Base-by-base conservation (phyloP, 2,329 filamentous ascomycete genomes). In the Chrysosporium keratinophilum region DNA sequence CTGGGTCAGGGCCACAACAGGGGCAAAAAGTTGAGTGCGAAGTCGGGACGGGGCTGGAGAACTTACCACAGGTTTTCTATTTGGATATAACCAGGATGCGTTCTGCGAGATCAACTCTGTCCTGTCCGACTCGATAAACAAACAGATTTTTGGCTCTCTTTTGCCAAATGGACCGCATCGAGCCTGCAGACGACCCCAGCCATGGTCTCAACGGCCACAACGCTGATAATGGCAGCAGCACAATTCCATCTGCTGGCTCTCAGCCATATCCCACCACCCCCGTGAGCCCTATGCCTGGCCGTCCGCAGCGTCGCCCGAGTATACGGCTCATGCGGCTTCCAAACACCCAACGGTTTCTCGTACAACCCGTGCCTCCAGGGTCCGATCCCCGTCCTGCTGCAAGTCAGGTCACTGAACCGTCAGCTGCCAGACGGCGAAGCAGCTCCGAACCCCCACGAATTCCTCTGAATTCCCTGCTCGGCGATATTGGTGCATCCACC, bases 381-480 rank as follows among this genome's bases (percentile, higher is more conserved):
- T 37, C 42, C 31, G 33, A 50, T 39, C 19, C 41, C 14, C 45
- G 17, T 23, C 50, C 52, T n/a, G 46, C 15, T n/a, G 31, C 28
- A 5, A 49, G 55, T 10, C 56, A 59, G 11, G 61, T 63, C 45
- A 64, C 67, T 53, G 57, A 59, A 28, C 60, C 59, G 56, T 58
- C 64, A 48, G 58, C 56, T 9, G 63, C 60, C 17, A 66, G 70
- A 39, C 68, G 70, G 40, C 69, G 70, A 57, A 72, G 70, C 57
- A 71, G 58, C 53, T 72, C 70, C 15, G 70, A 72, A 48, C 70
- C 70, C 17, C 68, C 66, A 42, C 66, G 61, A 11, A 63, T 64
- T 20, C 64, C 64, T 35, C 69, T 62, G 60, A 67, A 67, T 17
- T 60, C 60, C 1, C 61, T 67, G 19, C 56, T 58, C 5, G 55